Evolutionary conservation across 768 basidiomycete species (phyloP).

Genomic region (Suillus bovinus): DNA sequence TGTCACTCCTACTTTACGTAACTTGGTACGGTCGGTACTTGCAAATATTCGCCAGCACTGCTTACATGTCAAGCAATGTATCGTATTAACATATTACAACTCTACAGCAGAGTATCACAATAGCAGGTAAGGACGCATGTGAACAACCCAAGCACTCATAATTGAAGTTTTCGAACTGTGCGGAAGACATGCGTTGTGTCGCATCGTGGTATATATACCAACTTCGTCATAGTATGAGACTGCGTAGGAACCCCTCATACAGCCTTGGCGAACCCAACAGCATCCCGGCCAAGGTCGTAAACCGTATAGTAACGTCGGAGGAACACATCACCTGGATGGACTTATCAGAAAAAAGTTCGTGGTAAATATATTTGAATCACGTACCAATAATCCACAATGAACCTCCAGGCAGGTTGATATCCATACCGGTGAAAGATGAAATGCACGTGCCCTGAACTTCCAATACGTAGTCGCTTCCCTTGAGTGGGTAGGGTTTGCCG

Average conservation of each 20-base stretch:
- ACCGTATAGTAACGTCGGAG: constrained; percentile 91
- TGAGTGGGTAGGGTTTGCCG: constrained; percentile 77
- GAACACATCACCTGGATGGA: constrained; percentile 74
- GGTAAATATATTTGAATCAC: constrained; percentile 16
- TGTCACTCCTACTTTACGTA: too few species aligned
- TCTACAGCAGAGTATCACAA: background rate
- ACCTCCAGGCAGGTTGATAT: constrained; percentile 80
- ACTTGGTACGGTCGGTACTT: too few species aligned
- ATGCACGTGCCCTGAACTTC: constrained; percentile 92
- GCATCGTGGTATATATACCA: background rate
- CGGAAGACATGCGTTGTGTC: background rate
- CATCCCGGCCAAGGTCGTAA: constrained; percentile 76
- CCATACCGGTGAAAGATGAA: constrained; percentile 88
- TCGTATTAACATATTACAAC: background rate
- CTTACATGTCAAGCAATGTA: too few species aligned
- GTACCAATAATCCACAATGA: constrained; percentile 89
- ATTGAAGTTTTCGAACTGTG: too few species aligned
- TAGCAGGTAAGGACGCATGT: background rate
- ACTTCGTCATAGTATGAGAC: background rate
- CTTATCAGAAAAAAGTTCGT: constrained; percentile 10
- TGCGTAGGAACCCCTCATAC: constrained; percentile 22
- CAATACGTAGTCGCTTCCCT: constrained; percentile 86
- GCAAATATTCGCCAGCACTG: too few species aligned
- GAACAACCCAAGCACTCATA: background rate
- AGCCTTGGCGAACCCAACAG: constrained; percentile 79